Base-by-base conservation (phyloP, 2,329 filamentous ascomycete species). In the Aspergillus sp. region DNA sequence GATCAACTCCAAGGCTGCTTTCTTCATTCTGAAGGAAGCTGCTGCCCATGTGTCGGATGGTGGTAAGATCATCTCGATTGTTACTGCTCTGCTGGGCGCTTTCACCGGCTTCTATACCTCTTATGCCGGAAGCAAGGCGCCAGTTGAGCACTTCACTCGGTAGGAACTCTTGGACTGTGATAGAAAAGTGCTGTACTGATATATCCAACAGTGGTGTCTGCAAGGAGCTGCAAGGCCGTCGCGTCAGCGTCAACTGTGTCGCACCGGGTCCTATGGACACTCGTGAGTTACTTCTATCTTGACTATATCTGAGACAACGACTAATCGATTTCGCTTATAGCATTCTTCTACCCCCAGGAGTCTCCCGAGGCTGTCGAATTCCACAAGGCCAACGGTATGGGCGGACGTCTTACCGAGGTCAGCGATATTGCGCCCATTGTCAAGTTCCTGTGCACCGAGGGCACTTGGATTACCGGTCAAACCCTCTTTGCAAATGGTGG, bases 141-240 rank as follows among this genome's bases (percentile, higher is more conserved):
- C 79, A 3, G 71, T 83, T 32, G 78, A 83, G 58, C 75, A 81
- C 59, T 74, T 82, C 64, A 75, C 73, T 3, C 71, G 77, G 64
- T 58, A 70, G 64, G 52, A 64, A 63, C 0, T 64, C 65, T 5
- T 19, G 4, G 13, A 39, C 11, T 7, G 19, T 19, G 19, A 19
- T 19, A 19, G 19, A 19, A 19, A 4, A 4, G 9, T 5, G 27
- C 19, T 8, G n/a, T 19, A 33, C 27, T 8, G 6, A 39, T 32
- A 2, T 19, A 31, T 28, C 2, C 28, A 4, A 11, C 39, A 59
- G 57, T 27, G 67, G 73, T 2, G 61, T 82, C 45, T 70, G 73
- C 42, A 82, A 81, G 59, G 78, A 81, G 40, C 70, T 82, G 19
- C 75, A 72, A 6, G 48, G 60, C 12, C 73, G 71, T 50, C 71